A percentile compares a stretch with the other conserved stretches of the same genome.
Conservation (phyloP, 2,329 filamentous ascomycete genomes). For the Bipolaris gigantea region DNA sequence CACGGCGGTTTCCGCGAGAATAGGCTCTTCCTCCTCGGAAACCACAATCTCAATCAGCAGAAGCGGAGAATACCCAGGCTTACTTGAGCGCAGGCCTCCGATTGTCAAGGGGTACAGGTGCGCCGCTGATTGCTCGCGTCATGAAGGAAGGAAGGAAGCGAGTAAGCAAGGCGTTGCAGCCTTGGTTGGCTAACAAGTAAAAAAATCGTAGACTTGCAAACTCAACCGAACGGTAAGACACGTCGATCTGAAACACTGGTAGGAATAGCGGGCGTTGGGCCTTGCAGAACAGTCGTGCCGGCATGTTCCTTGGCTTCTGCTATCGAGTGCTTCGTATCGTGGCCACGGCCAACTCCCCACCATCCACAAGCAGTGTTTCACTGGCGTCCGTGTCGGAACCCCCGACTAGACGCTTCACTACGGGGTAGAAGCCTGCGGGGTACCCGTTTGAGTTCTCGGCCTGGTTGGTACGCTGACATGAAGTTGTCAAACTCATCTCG, state of each 20-base stretch:
- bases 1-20: slow-evolving; percentile 12
- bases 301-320: slow-evolving; percentile 38
- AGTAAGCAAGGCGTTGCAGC: slow-evolving; percentile 39
- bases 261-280: slow-evolving; percentile 46
- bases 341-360: slow-evolving; percentile 50
- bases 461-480: slow-evolving; percentile 19
- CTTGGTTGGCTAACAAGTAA: slow-evolving; percentile 51
- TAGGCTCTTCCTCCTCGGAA: slow-evolving; percentile 13
- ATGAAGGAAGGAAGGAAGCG: slow-evolving; percentile 25
- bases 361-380: slow-evolving; percentile 46
- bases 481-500: slow-evolving; percentile 21
- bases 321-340: slow-evolving; percentile 44
- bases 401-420: slow-evolving; percentile 25
- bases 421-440: slow-evolving; percentile 18
- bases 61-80: slow-evolving; percentile 18
- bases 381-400: slow-evolving; percentile 22
- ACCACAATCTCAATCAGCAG: slow-evolving; percentile 21
- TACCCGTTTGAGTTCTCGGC: slow-evolving; percentile 18
- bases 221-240: slow-evolving; percentile 43
- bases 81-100: slow-evolving; percentile 18
- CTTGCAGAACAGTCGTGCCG: slow-evolving; percentile 54
- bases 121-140: slow-evolving; percentile 26
- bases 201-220: slow-evolving; percentile 49
- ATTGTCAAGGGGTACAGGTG: slow-evolving; percentile 20
- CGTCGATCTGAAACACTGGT: slow-evolving; percentile 18